Base-by-base conservation (phyloP, 345 rosid species). In the Gossypium thurberi region DNA sequence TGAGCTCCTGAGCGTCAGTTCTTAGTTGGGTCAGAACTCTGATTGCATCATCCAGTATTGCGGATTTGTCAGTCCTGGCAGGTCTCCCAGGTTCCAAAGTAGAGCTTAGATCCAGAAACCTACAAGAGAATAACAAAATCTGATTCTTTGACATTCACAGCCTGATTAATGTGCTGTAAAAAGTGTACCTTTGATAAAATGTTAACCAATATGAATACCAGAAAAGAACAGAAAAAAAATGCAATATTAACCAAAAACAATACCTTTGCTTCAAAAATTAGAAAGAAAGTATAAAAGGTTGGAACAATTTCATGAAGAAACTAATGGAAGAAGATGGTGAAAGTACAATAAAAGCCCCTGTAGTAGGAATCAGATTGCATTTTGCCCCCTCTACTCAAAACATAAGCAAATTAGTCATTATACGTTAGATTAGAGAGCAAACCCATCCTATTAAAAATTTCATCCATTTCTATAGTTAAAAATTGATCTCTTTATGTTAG, bases 81-180 rank as follows among this genome's bases (percentile, higher is more conserved):
- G 88, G 84, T 77, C 93, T 88, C 70, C 93, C 96, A 56, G 96
- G 98, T 46, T 95, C 94, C 80, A 95, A 77, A 75, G 90, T 81
- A 69, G 88, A 77, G 82, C 91, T 89, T 86, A 95, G 78, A 65
- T 93, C 98, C 77, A 76, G 51, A 83, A 93, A 95, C 88, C 98
- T 95, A 77, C 80, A 81, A 18, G 65, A 60, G 18, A 8, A 42
- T 55, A 26, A 53, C 26, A 37, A 53, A 69, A n/a, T 2, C 33
- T 18, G 21, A n/a, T 46, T 6, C n/a, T 44, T 10, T 37, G 40
- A 33, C 40, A 33, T 33, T 33, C 40, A 33, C 40, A 33, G 40
- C 55, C 20, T 51, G 40, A 33, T 51, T 18, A 51, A 15, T 51
- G 55, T 51, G 55, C 55, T 51, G 17, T 6, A 17, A 51, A 33